Conservation (phyloP, 1,284 basidiomycete species). For the Melampsora larici-populina region DNA sequence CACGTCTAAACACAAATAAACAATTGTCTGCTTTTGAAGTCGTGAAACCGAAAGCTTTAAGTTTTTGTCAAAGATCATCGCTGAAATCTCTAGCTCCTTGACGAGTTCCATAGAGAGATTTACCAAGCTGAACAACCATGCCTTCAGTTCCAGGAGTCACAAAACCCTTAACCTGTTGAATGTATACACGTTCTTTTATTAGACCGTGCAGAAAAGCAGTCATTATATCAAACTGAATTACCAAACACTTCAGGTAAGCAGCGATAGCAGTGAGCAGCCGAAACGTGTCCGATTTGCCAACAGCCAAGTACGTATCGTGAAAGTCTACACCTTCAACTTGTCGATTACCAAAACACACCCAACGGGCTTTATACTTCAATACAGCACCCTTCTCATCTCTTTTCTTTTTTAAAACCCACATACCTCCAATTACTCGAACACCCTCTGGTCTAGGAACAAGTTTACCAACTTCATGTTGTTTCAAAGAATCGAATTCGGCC, state of each 20-base stretch:
- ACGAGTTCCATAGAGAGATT: not conserved
- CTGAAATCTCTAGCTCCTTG: not conserved
- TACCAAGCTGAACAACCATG: not conserved
- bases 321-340: slow-evolving; percentile 5
- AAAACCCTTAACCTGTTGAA: slow-evolving; percentile 10
- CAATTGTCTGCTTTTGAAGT: not conserved
- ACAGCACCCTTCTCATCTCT: not conserved
- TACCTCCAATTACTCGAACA: slow-evolving; percentile 16
- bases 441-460: not conserved
- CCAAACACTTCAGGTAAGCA: not conserved
- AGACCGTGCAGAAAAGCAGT: not conserved
- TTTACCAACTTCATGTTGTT: not conserved
- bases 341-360: slow-evolving; percentile 25
- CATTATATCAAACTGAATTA: slow-evolving; percentile 10
- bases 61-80: not conserved
- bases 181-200: not conserved
- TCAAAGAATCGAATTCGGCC: not conserved
- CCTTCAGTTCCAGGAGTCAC: not conserved
- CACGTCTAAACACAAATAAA: not conserved
- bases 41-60: not conserved
- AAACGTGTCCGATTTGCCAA: not conserved
- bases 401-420: slow-evolving; percentile 10
- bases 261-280: not conserved
- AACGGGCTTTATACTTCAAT: not conserved
- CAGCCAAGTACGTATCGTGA: not conserved